These are phyloP conservation scores for Chenopodium album DNA, from an alignment of 148 eudicot genomes.

Conservation along the genomic window DNA sequence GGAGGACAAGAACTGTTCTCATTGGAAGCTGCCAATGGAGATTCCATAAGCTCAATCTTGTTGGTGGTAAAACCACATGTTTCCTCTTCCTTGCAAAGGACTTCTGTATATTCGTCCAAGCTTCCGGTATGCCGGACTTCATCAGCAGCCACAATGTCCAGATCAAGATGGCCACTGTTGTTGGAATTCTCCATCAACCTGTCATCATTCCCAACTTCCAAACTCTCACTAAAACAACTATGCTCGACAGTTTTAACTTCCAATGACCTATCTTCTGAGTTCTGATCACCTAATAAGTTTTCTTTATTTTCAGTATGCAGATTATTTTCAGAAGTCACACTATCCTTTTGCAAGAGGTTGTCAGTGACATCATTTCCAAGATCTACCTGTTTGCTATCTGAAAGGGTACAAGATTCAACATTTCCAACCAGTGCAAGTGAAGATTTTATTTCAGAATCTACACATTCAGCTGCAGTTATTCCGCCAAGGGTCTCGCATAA, in stretches of 20 bases:
- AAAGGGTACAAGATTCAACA: slow-evolving; percentile 19
- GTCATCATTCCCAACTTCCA: slow-evolving; percentile 27
- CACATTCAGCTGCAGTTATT: slow-evolving; percentile 17
- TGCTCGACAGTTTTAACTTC: slow-evolving; percentile 9
- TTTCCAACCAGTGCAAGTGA: slow-evolving; percentile 25
- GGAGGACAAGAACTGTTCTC: slow-evolving; percentile 27
- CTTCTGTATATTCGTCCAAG: slow-evolving; percentile 29
- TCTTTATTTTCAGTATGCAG: slow-evolving; percentile 28
- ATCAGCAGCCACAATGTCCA: slow-evolving; percentile 28
- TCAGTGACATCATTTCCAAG: slow-evolving; percentile 18
- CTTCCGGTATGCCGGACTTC: slow-evolving; percentile 26
- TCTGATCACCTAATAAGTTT: slow-evolving; percentile 21
- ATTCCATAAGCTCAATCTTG: slow-evolving; percentile 21
- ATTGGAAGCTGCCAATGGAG: slow-evolving; percentile 24
- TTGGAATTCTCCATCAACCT: slow-evolving; percentile 32
- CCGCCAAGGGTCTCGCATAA: slow-evolving; percentile 26
- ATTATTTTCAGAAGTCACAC: slow-evolving; percentile 28
- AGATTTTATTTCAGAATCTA: slow-evolving; percentile 20
- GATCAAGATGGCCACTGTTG: slow-evolving; percentile 25
- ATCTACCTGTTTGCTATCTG: slow-evolving; percentile 29
- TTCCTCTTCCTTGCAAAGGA: slow-evolving; percentile 21
- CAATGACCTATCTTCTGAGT: slow-evolving; percentile 22
- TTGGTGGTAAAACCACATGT: slow-evolving; percentile 13
- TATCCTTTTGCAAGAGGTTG: slow-evolving; percentile 21
- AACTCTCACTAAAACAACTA: slow-evolving; percentile 23